Base-by-base conservation (phyloP, 495 filamentous ascomycete genomes). In the Xylaria cubensis region DNA sequence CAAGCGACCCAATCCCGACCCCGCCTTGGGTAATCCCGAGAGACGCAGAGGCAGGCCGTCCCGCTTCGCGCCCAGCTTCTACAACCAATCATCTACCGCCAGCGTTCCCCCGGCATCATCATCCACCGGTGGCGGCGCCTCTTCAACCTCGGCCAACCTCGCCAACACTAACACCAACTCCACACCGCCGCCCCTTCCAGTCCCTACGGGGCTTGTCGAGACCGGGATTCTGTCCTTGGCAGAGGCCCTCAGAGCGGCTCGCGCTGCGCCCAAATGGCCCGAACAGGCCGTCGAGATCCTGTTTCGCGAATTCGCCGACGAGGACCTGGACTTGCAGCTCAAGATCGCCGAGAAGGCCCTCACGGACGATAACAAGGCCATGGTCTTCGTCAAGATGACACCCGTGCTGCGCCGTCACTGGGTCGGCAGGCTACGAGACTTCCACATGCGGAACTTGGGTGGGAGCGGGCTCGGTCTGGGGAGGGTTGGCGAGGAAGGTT, bases 371-470 rank as follows among this genome's bases (percentile, higher is more conserved):
- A 85, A 84, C 72, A 87, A 86, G 70, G 85, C 85, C 17, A 85
- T 86, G 83, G 82, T 86, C 13, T 87, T 87, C 55, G 83, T 84
- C 76, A 87, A 87, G 79, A 87, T 87, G 84, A 82, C 84, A 0
- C 75, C 77, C 4, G 58, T 67, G 32, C 64, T 87, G 70, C 76
- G 85, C 21, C 72, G 79, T 56, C 85, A 87, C 73, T 87, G 85
- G 85, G 81, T 87, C 2, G 81, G 81, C 66, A 74, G 82, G 53
- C 67, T 86, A 53, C 72, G 85, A 46, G 84, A 86, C 72, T 78
- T 83, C 17, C 84, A 86, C 70, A 85, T 84, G 74, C 75, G 82
- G 55, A 82, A 79, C 73, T 48, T 77, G 42, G 72, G 74, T 8
- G 74, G 74, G 4, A 71, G 74, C 7, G 66, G 66, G 51, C 72